Percentiles rank a stretch among this genome's conserved stretches.
Evolutionary conservation across 352 stramenopile species (phyloP).

Genomic region (Phytophthora gonapodyides): DNA sequence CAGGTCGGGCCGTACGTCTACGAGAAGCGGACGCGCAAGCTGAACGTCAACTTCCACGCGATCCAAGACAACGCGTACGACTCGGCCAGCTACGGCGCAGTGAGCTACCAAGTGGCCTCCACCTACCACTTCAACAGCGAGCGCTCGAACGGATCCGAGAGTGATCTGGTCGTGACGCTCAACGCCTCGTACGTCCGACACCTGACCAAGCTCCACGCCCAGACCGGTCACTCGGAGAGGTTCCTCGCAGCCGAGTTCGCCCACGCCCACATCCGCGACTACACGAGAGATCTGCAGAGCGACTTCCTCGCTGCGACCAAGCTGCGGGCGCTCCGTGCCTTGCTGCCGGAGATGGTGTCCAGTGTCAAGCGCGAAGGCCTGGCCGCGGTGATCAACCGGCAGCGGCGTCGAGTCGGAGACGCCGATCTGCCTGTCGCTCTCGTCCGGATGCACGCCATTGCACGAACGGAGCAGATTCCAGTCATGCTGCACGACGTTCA

Average conservation of each 20-base stretch:
- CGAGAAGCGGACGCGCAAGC: conserved; percentile 61
- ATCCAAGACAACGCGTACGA: conserved; percentile 30
- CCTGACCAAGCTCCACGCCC: conserved; percentile 48
- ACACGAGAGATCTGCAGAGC: conserved; percentile 42
- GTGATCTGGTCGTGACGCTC: conserved; percentile 55
- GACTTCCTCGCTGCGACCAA: conserved; percentile 70
- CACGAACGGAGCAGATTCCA: conserved; percentile 62
- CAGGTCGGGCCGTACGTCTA: conserved; percentile 75
- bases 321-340: conserved; percentile 49
- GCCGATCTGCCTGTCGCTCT: conserved; percentile 52
- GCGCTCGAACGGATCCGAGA: conserved; percentile 69
- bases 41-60: conserved; percentile 48
- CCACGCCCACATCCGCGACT: conserved; percentile 50
- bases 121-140: conserved; percentile 50
- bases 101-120: conserved; percentile 56
- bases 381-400: conserved; percentile 40
- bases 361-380: conserved; percentile 45
- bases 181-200: conserved; percentile 65
- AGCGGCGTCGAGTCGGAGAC: conserved; percentile 49
- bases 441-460: conserved; percentile 52
- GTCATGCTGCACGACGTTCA: conserved; percentile 63
- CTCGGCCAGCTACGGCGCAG: conserved; percentile 34
- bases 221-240: conserved; percentile 53
- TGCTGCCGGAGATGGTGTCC: conserved; percentile 44
- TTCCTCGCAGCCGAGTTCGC: conserved; percentile 67